Evolutionary conservation across 2,329 filamentous ascomycete species (phyloP), one percentile per base, ranked within the genome.

Genomic region (Zymoseptoria pseudotritici): DNA sequence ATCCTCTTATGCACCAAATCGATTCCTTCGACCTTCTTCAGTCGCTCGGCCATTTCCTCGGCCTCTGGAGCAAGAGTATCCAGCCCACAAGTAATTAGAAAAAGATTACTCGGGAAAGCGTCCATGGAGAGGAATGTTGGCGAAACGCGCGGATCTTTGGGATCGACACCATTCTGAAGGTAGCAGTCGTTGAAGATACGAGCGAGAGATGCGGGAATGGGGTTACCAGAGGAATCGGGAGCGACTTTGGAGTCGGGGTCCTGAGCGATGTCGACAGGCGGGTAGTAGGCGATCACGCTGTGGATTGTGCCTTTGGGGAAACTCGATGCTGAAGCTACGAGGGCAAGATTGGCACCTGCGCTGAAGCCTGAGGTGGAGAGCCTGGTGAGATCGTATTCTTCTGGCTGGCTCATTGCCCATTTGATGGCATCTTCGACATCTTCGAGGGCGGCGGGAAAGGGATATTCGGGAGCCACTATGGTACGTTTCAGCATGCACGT

Each of bases 371-470:
- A 72, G 1, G 77, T 58, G 0, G 70, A 68, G 11, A 78, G 54
- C 3, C 63, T 64, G 0, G 60, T 55, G 2, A 20, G 2, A 50
- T 77, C 70, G 64, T 72, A 78, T 0, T 56, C 19, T 1, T 71
- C 63, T 0, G 70, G 70, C 17, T 70, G 72, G 2, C 63, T 57
- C 2, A 67, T 67, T 0, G 74, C 71, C 74, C 75, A 80, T 67
- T 76, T 68, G 52, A 80, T 63, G 1, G 74, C 74, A 66, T 80
- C 78, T 70, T 74, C 79, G 20, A 71, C 70, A 62, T 80, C 78
- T 24, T 77, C 64, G 6, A 74, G 68, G 7, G 75, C 73, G 1
- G 72, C 72, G 6, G 78, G 78, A 62, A 79, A 81, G 3, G 72
- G 71, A 61, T 76, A 61, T 58, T 80, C 75, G 0, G 78, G 78